Percentiles rank a stretch among this genome's conserved stretches.
phyloP scores from a whole-genome alignment of 176 grass and related monocot genomes.

The Echinochloa phyllopogon region DNA sequence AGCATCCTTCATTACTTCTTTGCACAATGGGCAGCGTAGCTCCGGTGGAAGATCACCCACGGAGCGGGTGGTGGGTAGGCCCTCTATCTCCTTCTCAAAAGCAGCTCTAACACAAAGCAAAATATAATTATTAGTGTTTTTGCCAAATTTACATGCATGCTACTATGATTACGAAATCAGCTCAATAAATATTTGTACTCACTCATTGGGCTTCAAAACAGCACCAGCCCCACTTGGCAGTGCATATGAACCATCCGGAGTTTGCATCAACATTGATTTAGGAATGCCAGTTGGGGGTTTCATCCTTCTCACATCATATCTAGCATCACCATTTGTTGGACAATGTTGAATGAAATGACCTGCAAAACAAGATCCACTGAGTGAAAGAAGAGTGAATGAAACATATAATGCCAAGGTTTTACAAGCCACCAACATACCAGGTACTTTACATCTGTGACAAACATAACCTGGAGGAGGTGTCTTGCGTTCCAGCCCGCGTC shows the following conservation, averaged over 20 bases:
- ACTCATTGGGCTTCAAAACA: slow-evolving; percentile 98
- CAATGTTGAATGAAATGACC: slow-evolving; percentile 99
- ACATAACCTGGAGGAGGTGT: slow-evolving; percentile 92
- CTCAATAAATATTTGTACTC: slow-evolving; percentile 37
- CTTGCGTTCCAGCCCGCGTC: slow-evolving; percentile 76
- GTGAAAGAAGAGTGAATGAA: slow-evolving; percentile 29
- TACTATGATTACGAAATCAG: slow-evolving; percentile 12
- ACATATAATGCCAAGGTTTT: slow-evolving; percentile 26
- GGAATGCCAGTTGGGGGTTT: slow-evolving; percentile 99
- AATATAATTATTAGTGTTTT: slow-evolving; percentile 14
- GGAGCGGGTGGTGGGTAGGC: slow-evolving; percentile 71
- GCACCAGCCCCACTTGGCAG: slow-evolving; percentile 92
- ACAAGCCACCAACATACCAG: slow-evolving; percentile 65
- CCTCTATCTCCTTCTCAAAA: slow-evolving; percentile 98
- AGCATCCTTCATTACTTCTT: slow-evolving; percentile 99
- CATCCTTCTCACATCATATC: slow-evolving; percentile 83
- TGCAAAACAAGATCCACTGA: slow-evolving; percentile 43
- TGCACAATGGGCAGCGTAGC: slow-evolving; percentile 89
- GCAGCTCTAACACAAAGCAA: slow-evolving; percentile 74
- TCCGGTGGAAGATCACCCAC: slow-evolving; percentile 85
- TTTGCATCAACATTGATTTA: slow-evolving; percentile 98
- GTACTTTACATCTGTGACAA: slow-evolving; percentile 96
- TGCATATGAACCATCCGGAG: slow-evolving; percentile 91
- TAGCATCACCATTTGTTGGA: slow-evolving; percentile 92
- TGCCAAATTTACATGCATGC: slow-evolving; percentile 4